phyloP scores from a whole-genome alignment of 495 filamentous ascomycete species.

The Beverwykella pulmonaria region DNA sequence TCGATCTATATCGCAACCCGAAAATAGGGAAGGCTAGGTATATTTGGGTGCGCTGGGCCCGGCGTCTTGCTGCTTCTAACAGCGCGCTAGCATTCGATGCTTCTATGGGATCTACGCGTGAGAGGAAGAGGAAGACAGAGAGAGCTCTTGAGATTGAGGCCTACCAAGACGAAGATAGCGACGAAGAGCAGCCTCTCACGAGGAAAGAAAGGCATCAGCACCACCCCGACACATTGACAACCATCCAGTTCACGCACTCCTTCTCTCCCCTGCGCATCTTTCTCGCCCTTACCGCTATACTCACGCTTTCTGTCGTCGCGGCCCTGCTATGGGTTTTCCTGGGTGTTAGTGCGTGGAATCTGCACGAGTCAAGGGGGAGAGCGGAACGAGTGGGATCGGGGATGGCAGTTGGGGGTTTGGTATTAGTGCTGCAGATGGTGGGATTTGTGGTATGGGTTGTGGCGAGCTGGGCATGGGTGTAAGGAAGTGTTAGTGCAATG shows the following conservation, averaged over 20 bases:
- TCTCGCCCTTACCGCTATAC: background rate
- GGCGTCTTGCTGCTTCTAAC: slow-evolving; percentile 19
- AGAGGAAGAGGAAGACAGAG: background rate
- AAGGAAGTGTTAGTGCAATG: slow-evolving; percentile 1
- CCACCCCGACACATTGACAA: slow-evolving; percentile 5
- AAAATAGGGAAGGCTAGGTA: slow-evolving; percentile 26
- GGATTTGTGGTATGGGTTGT: slow-evolving; percentile 1
- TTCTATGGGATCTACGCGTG: background rate
- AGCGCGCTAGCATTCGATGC: background rate
- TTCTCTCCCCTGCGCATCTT: slow-evolving; percentile 12
- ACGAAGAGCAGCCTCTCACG: background rate
- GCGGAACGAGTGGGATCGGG: slow-evolving; percentile 17
- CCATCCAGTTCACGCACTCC: slow-evolving; percentile 23
- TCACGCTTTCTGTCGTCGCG: slow-evolving; percentile 11
- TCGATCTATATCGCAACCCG: slow-evolving; percentile 16
- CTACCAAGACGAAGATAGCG: background rate
- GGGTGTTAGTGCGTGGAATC: slow-evolving; percentile 16
- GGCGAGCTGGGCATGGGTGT: background rate
- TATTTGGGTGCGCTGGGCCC: slow-evolving; percentile 30
- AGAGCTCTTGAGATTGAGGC: background rate
- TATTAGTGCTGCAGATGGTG: slow-evolving; percentile 10
- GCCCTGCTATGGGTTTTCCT: slow-evolving; percentile 30
- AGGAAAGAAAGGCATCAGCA: background rate
- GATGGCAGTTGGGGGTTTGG: slow-evolving; percentile 15
- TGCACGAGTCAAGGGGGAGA: background rate